Evolutionary conservation across 768 basidiomycete genomes (phyloP).

Genomic region (Dendrothele bispora): DNA sequence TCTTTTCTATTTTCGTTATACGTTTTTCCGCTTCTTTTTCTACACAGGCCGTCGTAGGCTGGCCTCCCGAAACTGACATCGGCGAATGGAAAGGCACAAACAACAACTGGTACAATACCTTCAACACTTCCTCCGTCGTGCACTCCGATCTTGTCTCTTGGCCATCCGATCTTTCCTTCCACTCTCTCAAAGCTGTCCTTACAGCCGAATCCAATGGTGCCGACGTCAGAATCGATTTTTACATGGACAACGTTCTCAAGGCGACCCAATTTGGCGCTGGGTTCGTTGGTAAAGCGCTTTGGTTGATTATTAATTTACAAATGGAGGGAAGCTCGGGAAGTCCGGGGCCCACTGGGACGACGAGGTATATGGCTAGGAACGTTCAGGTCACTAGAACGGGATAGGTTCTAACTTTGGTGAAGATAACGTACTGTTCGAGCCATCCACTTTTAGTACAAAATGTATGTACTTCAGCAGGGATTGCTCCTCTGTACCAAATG

Average conservation of each 20-base stretch:
- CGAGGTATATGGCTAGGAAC: constrained; percentile 43
- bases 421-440: too few relatives aligned
- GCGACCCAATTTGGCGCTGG: constrained; percentile 40
- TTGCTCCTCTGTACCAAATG: too few relatives aligned
- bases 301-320: constrained; percentile 30
- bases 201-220: constrained; percentile 35
- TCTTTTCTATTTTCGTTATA: too few relatives aligned
- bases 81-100: constrained; percentile 48
- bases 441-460: too few relatives aligned
- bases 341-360: constrained; percentile 40
- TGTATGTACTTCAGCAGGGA: too few relatives aligned
- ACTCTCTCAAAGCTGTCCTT: constrained; percentile 40
- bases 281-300: constrained; percentile 40
- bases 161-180: constrained; percentile 44
- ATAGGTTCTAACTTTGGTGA: too few relatives aligned
- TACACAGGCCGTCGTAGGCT: constrained; percentile 36
- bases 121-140: constrained; percentile 44
- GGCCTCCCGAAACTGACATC: constrained; percentile 45
- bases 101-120: constrained; percentile 45
- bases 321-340: constrained; percentile 48
- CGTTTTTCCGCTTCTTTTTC: too few relatives aligned
- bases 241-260: constrained; percentile 35
- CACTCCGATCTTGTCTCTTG: constrained; percentile 38
- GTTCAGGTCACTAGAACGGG: constrained; percentile 36
- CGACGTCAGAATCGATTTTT: constrained; percentile 41